A percentile compares a stretch with the other conserved stretches of the same genome.
These are phyloP conservation scores for Colletotrichum horii DNA, from an alignment of 2,329 filamentous ascomycete genomes.

Conservation along the genomic window DNA sequence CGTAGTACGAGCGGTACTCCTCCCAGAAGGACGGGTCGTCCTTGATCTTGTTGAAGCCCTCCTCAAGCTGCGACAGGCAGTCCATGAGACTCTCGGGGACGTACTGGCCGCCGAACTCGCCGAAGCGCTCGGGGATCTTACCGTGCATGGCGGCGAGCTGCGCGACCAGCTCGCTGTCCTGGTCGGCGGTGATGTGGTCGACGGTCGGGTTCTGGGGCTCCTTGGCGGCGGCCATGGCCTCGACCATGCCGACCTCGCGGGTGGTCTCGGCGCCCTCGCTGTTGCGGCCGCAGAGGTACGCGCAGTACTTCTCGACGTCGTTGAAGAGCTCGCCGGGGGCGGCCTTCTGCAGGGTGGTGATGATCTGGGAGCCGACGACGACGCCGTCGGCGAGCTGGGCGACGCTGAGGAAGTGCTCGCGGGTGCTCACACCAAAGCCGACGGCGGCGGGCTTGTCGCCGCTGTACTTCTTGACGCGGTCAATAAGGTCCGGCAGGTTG, in stretches of 20 bases:
- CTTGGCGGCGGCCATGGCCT: constrained; percentile 67
- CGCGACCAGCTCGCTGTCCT: constrained; percentile 71
- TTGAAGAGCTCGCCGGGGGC: constrained; percentile 69
- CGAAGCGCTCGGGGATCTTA: constrained; percentile 84
- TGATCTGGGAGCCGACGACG: constrained; percentile 95
- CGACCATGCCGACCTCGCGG: constrained; percentile 72
- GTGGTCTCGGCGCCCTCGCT: constrained; percentile 45
- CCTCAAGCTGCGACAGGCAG: constrained; percentile 87
- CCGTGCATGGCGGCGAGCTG: constrained; percentile 84
- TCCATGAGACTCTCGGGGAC: constrained; percentile 98
- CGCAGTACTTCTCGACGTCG: constrained; percentile 86
- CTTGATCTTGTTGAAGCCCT: constrained; percentile 85
- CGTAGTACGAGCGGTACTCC: constrained; percentile 94
- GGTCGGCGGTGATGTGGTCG: constrained; percentile 65
- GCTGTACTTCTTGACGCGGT: constrained; percentile 89
- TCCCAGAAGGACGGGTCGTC: constrained; percentile 95
- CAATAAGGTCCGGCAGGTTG: constrained; percentile 80
- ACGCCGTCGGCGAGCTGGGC: constrained; percentile 88
- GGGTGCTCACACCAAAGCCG: constrained; percentile 94
- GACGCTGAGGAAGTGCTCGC: constrained; percentile 90
- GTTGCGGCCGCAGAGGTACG: constrained; percentile 63
- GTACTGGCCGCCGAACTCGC: constrained; percentile 96
- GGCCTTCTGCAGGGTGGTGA: constrained; percentile 78
- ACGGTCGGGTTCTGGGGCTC: constrained; percentile 69
- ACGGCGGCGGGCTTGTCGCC: constrained; percentile 90